Evolutionary conservation across 2,329 filamentous ascomycete genomes (phyloP), one percentile per base, ranked within the genome.

Genomic region (Beauveria scarabaeidicola): DNA sequence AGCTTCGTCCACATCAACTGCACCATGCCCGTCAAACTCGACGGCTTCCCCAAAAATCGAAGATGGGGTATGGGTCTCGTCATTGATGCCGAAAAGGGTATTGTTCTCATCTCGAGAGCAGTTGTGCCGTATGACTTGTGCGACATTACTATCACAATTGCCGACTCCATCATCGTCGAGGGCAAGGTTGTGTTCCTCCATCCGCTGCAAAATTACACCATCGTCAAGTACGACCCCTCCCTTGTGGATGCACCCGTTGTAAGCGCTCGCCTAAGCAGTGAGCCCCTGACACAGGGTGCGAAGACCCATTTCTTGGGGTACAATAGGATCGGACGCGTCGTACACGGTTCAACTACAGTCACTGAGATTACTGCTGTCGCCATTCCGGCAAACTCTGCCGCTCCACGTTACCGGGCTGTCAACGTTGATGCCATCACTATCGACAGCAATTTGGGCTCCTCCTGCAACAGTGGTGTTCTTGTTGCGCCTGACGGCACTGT

Each of bases 221-320:
- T 99, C 67, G 85, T 99, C 67, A 88, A 96, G 75, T 99, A 99
- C 71, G 93, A 99, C 70, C 90, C 94, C 1, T 85, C 83, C 43
- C 82, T 99, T 19, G 95, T 97, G n/a, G 85, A 96, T 68, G 94
- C 93, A 2, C 92, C 94, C 0, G 92, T 99, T 13, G 84, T 92
- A 77, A 93, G 89, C 64, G 94, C 95, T 5, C 89, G 85, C 67
- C 81, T 99, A 53, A 91, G 91, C 68, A 85, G 80, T 6, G 85
- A 90, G 59, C 85, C 86, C 66, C 91, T 97, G 70, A 92, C 91
- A 55, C 94, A 97, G 76, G 94, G 94, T 40, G 90, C 92, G 52
- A 88, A 93, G 60, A 97, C 92, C 0, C 92, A 96, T 65, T 99
- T 99, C 74, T 89, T 99, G 63, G 95, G 94, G n/a, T 95, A 96